Percentiles rank a stretch among this genome's conserved stretches.
phyloP scores from a whole-genome alignment of 345 rosid species.

The Hypericum androsaemum region DNA sequence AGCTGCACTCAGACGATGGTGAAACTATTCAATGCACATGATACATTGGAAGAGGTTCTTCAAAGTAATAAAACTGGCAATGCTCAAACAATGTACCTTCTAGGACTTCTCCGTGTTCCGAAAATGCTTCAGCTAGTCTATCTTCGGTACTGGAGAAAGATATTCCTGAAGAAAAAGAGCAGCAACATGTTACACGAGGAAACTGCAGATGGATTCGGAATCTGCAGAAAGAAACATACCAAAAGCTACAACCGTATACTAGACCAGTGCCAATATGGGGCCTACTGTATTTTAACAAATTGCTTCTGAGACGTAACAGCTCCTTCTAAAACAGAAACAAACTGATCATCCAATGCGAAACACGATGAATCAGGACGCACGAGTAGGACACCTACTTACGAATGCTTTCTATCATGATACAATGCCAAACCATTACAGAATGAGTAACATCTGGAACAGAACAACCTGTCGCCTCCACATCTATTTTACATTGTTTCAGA shows the following conservation, averaged over 20 bases:
- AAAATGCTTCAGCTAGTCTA: constrained; percentile 36
- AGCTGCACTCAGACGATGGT: constrained; percentile 24
- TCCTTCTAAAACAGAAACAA: too few species aligned
- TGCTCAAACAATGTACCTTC: constrained; percentile 27
- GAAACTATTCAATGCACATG: background rate
- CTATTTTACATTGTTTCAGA: too few species aligned
- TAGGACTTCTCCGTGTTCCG: constrained; percentile 44
- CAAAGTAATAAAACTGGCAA: background rate
- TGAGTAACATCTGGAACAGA: too few species aligned
- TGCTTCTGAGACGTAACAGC: too few species aligned
- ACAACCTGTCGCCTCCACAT: too few species aligned
- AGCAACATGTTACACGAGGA: background rate
- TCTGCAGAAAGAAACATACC: background rate
- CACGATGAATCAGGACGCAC: too few species aligned
- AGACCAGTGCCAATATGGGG: too few species aligned
- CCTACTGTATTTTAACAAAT: too few species aligned
- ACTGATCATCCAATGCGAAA: too few species aligned
- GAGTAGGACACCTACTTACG: too few species aligned
- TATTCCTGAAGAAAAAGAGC: constrained; percentile 27
- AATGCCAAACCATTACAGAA: too few species aligned
- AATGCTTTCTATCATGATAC: too few species aligned
- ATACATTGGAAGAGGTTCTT: background rate
- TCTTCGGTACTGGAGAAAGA: constrained; percentile 42
- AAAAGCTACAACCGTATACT: background rate
- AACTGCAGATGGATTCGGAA: background rate